phyloP scores from a whole-genome alignment of 2,329 filamentous ascomycete species.

The Clonostachys rhizophaga region DNA sequence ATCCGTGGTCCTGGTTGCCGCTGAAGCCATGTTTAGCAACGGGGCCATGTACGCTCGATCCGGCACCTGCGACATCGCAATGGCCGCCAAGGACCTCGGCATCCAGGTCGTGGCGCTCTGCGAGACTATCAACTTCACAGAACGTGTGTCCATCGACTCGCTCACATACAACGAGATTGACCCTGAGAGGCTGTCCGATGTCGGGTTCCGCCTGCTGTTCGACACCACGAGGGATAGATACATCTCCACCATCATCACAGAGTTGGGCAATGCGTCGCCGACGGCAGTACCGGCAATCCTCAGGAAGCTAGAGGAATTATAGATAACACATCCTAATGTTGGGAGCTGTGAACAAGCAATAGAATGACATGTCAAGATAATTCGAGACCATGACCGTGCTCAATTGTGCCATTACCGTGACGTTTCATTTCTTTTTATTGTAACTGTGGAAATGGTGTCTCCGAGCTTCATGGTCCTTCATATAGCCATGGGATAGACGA shows the following conservation, averaged over 20 bases:
- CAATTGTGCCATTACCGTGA: no score
- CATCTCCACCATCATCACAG: conserved; percentile 84
- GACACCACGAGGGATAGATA: conserved; percentile 88
- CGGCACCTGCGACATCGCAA: conserved; percentile 82
- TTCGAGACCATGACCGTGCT: no score
- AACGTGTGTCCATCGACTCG: conserved; percentile 83
- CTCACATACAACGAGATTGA: conserved; percentile 92
- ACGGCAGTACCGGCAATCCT: conserved; percentile 71
- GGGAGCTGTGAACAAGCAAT: background rate
- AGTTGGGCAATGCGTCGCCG: conserved; percentile 81
- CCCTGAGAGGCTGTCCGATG: conserved; percentile 60
- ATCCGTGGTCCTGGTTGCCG: conserved; percentile 79
- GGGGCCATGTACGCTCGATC: conserved; percentile 83
- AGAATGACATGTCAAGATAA: conserved; percentile 6
- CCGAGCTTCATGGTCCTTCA: no score
- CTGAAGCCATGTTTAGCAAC: conserved; percentile 94
- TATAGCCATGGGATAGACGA: no score
- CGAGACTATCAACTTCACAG: conserved; percentile 89
- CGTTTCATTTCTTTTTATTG: no score
- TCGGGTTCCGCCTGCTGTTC: conserved; percentile 67
- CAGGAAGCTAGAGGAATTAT: conserved; percentile 48
- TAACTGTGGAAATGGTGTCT: no score
- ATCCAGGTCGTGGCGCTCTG: conserved; percentile 85
- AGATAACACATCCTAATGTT: background rate
- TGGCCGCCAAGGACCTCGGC: conserved; percentile 70